These are phyloP conservation scores for Hibiscus syriacus DNA, from an alignment of 345 rosid species.

Conservation along the genomic window DNA sequence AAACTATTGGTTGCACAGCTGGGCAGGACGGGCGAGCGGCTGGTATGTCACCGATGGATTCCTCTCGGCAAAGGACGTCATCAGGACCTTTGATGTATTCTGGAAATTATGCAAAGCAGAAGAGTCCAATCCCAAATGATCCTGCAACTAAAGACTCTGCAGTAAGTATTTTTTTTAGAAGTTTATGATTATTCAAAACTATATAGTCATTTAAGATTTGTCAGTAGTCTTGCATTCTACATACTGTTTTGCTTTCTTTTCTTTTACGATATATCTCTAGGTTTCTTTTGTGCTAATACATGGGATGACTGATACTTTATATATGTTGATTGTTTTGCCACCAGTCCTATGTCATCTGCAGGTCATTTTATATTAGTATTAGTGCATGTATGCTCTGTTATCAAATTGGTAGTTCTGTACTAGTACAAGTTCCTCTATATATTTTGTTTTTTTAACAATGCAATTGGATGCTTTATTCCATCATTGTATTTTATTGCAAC, in stretches of 20 bases:
- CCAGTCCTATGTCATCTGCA: neutral
- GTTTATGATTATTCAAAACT: neutral
- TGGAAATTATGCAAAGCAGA: conserved; percentile 59
- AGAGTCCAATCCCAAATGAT: conserved; percentile 49
- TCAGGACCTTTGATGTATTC: conserved; percentile 57
- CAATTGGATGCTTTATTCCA: neutral
- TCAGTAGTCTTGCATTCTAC: neutral
- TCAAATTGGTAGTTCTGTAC: neutral
- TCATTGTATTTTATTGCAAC: conserved; percentile 1
- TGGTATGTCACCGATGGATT: conserved; percentile 52
- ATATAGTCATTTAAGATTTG: neutral
- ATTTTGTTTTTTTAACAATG: neutral
- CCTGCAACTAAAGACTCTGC: conserved; percentile 46
- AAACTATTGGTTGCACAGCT: conserved; percentile 45
- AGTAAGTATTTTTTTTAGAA: conserved; percentile 30
- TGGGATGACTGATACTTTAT: neutral
- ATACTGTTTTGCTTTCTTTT: neutral
- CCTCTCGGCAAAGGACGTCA: conserved; percentile 51
- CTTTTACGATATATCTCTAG: neutral
- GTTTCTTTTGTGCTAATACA: neutral
- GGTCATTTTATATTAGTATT: neutral
- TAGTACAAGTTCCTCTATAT: neutral
- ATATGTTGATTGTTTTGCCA: neutral
- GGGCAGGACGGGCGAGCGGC: conserved; percentile 47
- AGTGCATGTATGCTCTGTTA: neutral